Base-by-base conservation (phyloP, 129 eudicot genomes). In the Centrapalus pauciflorus region DNA sequence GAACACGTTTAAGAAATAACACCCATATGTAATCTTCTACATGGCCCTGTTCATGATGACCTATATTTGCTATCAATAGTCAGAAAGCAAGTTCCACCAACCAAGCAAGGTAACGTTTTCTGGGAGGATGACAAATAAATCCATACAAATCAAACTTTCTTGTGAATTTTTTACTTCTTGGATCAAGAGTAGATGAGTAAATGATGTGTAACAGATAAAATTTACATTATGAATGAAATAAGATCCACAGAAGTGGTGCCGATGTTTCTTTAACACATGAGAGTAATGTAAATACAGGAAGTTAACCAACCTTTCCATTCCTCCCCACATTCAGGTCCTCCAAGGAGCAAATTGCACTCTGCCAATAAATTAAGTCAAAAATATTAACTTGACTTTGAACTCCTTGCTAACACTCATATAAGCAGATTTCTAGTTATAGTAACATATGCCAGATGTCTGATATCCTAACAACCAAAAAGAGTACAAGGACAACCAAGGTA, bases 291-390 rank as follows among this genome's bases (percentile, higher is more conserved):
- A 28, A 11, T 45, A 35, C 0, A 24, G 21, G 49, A 32, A 6
- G 11, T 25, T 21, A 52, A 73, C 89, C 45, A 57, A 93, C 99
- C 99, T 93, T 93, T 63, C 93, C 95, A 57, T 80, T 81, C 75
- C 46, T 84, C 65, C 86, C 84, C 20, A 89, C 79, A 64, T 74
- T 76, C 59, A 77, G 66, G 48, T 93, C 98, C 70, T 89, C 96
- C 83, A 93, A 82, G 40, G 99, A 89, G 70, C 96, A 93, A 69
- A 93, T 93, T 52, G 81, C 99, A 74, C 81, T 62, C 99, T 93
- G 95, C 65, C 34, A 81, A 73, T 46, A 48, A 13, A 59, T 2
- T 28, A 24, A 48, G 69, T 76, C 19, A 55, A 32, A 41, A 30
- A n/a, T 54, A 4, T 60, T 17, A 19, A 43, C 19, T 25, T 20